Base-by-base conservation (phyloP, 345 rosid genomes). In the Lepidium didymum region DNA sequence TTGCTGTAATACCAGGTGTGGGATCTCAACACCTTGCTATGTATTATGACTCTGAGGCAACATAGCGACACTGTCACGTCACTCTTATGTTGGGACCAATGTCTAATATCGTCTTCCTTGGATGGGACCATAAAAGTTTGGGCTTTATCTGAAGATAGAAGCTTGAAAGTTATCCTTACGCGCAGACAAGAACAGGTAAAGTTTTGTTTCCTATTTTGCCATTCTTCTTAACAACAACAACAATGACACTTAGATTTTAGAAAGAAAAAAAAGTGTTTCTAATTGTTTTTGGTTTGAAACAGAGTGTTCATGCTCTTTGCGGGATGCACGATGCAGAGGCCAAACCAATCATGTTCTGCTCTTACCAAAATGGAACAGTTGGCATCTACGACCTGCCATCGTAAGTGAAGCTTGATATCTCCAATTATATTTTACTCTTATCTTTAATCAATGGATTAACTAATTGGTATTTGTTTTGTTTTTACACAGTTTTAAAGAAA, bases 71-170 rank as follows among this genome's bases (percentile, higher is more conserved):
- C 72, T 21, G 81, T 87, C 43, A 86, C 68, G 49, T 89, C 90
- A 8, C 82, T 89, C 31, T 43, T 89, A 46, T 81, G 87, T 68
- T 89, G 87, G 82, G 81, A 86, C 62, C 53, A 76, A 31, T 81
- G 29, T 76, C 58, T 89, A 56, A 5, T 85, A 12, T 89, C 90
- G 1, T 80, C 87, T 66, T 72, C 91, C 7, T 65, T 86, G 67
- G 96, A 89, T 68, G 25, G 54, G 50, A 86, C 83, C 6, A 58
- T 83, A 16, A 83, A 80, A 72, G 78, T 83, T 35, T 86, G 92
- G 94, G 75, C 27, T 13, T 25, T 46, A 60, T 54, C 62, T 68
- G 55, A 56, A 38, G 33, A 58, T 19, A 81, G 70, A n/a, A 62
- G 7, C 36, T 45, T 78, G 52, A 83, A 70, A 77, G 81, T 80